Evolutionary conservation across 164 flowering plant species (phyloP).

Genomic region (Aristolochia californica): DNA sequence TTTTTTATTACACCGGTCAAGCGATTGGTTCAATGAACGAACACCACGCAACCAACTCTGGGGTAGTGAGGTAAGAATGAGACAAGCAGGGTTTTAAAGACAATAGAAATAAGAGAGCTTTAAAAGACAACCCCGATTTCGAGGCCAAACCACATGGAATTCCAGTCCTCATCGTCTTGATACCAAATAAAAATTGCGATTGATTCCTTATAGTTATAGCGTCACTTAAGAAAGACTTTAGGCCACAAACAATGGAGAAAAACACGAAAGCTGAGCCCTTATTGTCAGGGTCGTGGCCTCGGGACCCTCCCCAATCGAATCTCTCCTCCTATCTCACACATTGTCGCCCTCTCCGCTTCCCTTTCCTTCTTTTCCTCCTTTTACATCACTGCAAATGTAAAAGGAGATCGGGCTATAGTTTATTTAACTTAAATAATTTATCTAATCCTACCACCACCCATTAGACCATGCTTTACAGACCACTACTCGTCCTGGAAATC

Average conservation of each 20-base stretch:
- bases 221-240: constrained; percentile 5
- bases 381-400: too few relatives aligned
- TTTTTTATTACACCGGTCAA: not conserved
- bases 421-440: too few relatives aligned
- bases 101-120: not conserved
- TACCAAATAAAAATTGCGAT: not conserved
- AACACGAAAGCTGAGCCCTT: too few relatives aligned
- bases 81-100: not conserved
- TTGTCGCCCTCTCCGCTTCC: too few relatives aligned
- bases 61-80: not conserved
- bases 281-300: too few relatives aligned
- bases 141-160: constrained; percentile 28
- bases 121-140: constrained; percentile 21
- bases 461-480: too few relatives aligned
- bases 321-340: too few relatives aligned
- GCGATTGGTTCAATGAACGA: not conserved
- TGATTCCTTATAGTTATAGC: constrained; percentile 2
- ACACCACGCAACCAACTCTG: not conserved
- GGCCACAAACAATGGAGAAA: constrained; percentile 2
- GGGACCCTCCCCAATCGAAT: too few relatives aligned
- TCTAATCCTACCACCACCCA: too few relatives aligned
- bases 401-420: too few relatives aligned
- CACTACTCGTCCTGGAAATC: too few relatives aligned
- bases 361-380: too few relatives aligned
- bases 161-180: constrained; percentile 5